phyloP scores from a whole-genome alignment of 495 filamentous ascomycete genomes.

The Parathielavia appendiculata region DNA sequence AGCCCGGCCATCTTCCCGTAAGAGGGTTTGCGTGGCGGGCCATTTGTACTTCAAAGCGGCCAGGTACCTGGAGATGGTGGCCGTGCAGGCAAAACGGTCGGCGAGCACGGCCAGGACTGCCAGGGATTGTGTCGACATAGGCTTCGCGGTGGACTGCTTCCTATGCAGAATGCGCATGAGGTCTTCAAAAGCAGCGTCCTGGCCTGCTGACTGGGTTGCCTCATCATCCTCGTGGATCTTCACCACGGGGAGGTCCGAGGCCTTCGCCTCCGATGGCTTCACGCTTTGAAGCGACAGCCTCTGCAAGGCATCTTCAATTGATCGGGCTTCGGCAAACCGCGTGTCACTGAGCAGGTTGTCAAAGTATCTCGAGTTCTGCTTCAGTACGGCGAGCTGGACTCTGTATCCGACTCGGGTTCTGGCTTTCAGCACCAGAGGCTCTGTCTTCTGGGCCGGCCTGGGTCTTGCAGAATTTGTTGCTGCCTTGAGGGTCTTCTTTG shows the following conservation, averaged over 20 bases:
- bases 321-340: conserved; percentile 48
- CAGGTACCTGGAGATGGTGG: conserved; percentile 45
- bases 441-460: conserved; percentile 20
- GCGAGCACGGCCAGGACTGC: conserved; percentile 61
- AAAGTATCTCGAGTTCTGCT: conserved; percentile 55
- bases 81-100: conserved; percentile 56
- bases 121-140: conserved; percentile 47
- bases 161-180: conserved; percentile 56
- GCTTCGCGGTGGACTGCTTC: conserved; percentile 28
- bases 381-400: conserved; percentile 36
- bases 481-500: conserved; percentile 37
- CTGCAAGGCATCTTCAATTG: conserved; percentile 41
- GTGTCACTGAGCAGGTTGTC: conserved; percentile 47
- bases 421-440: conserved; percentile 31
- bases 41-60: conserved; percentile 44
- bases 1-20: conserved; percentile 36
- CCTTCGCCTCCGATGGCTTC: conserved; percentile 43
- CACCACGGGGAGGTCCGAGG: conserved; percentile 49
- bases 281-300: conserved; percentile 37
- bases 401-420: conserved; percentile 36
- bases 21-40: conserved; percentile 37
- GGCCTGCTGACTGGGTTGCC: conserved; percentile 48
- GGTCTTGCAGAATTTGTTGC: conserved; percentile 23
- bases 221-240: conserved; percentile 55
- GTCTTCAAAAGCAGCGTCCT: conserved; percentile 48